A percentile compares a stretch with the other conserved stretches of the same genome.
phyloP scores from a whole-genome alignment of 73 alveolate species.

The Paramecium primaurelia region DNA sequence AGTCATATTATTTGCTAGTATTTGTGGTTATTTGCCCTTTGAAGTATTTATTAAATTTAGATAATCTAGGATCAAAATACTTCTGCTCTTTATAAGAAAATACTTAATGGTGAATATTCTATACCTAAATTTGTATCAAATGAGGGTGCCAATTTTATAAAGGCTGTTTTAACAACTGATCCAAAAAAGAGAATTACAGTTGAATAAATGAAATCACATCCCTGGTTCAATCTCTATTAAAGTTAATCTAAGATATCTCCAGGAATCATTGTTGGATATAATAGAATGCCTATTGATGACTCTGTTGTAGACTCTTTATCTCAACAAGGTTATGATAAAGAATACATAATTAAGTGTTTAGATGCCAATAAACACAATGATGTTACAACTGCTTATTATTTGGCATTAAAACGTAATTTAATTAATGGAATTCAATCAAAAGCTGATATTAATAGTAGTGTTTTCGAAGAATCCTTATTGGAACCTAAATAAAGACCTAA shows the following conservation, averaged over 20 bases:
- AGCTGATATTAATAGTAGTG: constrained; percentile 61
- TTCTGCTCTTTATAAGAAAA: constrained; percentile 80
- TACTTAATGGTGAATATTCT: constrained; percentile 80
- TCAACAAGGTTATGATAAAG: constrained; percentile 60
- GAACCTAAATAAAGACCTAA: constrained; percentile 61
- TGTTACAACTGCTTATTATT: constrained; percentile 78
- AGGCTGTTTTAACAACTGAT: constrained; percentile 77
- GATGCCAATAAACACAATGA: constrained; percentile 76
- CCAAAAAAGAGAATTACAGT: constrained; percentile 85
- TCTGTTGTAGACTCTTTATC: constrained; percentile 67
- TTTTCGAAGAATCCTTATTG: constrained; percentile 41
- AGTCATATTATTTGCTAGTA: constrained; percentile 88
- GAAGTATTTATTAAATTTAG: constrained; percentile 24
- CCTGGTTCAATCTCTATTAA: constrained; percentile 81
- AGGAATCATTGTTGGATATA: constrained; percentile 84
- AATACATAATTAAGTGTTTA: constrained; percentile 64
- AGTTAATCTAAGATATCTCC: constrained; percentile 52
- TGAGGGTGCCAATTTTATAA: constrained; percentile 85
- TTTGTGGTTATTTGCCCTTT: constrained; percentile 95
- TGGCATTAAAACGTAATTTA: constrained; percentile 67
- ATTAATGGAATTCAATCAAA: constrained; percentile 70
- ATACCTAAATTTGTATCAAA: constrained; percentile 83
- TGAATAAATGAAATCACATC: constrained; percentile 83
- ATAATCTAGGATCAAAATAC: constrained; percentile 73
- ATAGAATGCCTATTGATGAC: constrained; percentile 87